Conservation (phyloP, 352 stramenopile genomes). For the Pythium aphanidermatum region DNA sequence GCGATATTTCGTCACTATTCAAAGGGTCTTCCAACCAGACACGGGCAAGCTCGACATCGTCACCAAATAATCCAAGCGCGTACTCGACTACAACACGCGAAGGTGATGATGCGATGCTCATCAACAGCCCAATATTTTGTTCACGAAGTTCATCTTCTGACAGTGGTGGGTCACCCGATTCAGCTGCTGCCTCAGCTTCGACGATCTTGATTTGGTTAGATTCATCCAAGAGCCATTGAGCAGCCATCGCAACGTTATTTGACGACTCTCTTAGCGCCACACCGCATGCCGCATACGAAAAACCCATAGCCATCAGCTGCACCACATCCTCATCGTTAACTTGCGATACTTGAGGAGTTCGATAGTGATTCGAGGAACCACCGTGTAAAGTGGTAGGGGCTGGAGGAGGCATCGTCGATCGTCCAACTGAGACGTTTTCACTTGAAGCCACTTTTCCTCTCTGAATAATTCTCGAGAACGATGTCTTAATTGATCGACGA, state of each 20-base stretch:
- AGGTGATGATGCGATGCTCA: slow-evolving; percentile 47
- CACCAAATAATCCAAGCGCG: slow-evolving; percentile 53
- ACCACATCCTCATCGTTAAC: slow-evolving; percentile 80
- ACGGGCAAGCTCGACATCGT: slow-evolving; percentile 55
- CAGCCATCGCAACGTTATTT: slow-evolving; percentile 64
- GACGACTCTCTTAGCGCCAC: slow-evolving; percentile 62
- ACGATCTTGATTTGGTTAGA: slow-evolving; percentile 67
- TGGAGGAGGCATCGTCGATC: slow-evolving; percentile 36
- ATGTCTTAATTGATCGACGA: slow-evolving; percentile 59
- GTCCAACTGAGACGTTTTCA: slow-evolving; percentile 11
- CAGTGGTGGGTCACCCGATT: slow-evolving; percentile 41
- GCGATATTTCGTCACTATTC: slow-evolving; percentile 60
- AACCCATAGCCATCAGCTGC: slow-evolving; percentile 85
- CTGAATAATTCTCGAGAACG: slow-evolving; percentile 51
- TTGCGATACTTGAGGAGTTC: slow-evolving; percentile 18
- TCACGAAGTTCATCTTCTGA: slow-evolving; percentile 59
- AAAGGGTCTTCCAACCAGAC: slow-evolving; percentile 55
- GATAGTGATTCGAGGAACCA: neutral
- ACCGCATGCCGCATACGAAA: slow-evolving; percentile 77
- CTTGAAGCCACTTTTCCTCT: slow-evolving; percentile 19
- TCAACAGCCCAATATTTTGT: slow-evolving; percentile 62
- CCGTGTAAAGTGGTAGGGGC: slow-evolving; percentile 21
- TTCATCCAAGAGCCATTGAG: slow-evolving; percentile 81
- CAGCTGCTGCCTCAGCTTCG: slow-evolving; percentile 46
- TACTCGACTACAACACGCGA: slow-evolving; percentile 60